phyloP scores from a whole-genome alignment of 148 eudicot genomes.

The Agrostemma githago region DNA sequence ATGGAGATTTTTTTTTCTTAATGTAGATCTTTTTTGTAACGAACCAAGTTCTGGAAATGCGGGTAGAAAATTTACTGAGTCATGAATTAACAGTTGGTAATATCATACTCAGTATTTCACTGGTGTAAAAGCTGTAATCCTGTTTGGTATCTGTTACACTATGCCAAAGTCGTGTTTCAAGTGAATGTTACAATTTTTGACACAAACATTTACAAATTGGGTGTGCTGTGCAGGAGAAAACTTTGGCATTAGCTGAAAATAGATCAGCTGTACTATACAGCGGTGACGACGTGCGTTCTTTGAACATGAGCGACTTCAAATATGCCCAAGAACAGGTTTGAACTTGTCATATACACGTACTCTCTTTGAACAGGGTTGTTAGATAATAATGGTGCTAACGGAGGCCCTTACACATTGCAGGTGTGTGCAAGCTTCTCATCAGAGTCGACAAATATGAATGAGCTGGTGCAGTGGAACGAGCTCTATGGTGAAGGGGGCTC shows the following conservation, averaged over 20 bases:
- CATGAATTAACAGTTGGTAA: too few relatives aligned
- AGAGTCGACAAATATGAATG: constrained; percentile 74
- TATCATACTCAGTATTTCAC: too few relatives aligned
- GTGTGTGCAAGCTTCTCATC: constrained; percentile 96
- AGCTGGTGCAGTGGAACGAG: constrained; percentile 90
- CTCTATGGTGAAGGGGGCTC: constrained; percentile 95
- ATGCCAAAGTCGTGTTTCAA: not conserved
- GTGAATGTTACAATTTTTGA: not conserved
- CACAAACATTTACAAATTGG: not conserved
- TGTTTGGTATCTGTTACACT: not conserved
- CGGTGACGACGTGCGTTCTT: constrained; percentile 71
- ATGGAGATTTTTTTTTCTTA: too few relatives aligned
- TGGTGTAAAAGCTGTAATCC: not conserved
- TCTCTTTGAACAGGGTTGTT: too few relatives aligned
- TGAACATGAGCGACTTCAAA: constrained; percentile 74
- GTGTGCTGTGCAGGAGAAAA: constrained; percentile 52
- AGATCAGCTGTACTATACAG: constrained; percentile 55
- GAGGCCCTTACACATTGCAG: constrained; percentile 31
- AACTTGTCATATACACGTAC: not conserved
- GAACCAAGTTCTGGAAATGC: too few relatives aligned
- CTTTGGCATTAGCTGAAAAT: constrained; percentile 57
- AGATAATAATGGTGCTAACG: too few relatives aligned
- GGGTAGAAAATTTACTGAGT: too few relatives aligned
- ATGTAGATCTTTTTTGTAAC: too few relatives aligned
- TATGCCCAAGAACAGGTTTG: constrained; percentile 89